Conservation (phyloP, 768 basidiomycete genomes). For the Hypsizygus marmoreus region DNA sequence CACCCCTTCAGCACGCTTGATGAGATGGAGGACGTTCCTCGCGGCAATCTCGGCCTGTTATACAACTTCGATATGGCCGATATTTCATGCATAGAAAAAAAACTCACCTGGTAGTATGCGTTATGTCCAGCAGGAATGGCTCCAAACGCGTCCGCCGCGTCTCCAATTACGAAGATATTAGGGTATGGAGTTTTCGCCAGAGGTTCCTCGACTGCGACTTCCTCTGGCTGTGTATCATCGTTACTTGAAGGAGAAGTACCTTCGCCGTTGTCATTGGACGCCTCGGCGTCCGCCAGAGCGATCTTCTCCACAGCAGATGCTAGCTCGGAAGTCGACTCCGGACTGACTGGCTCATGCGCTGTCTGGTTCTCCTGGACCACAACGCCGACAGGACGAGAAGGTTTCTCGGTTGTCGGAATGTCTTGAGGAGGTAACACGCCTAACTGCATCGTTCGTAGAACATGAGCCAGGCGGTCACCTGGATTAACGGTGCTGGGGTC, state of each 20-base stretch:
- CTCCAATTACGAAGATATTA: conserved; percentile 63
- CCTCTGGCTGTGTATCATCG: too few species aligned
- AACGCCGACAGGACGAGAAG: not conserved
- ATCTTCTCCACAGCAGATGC: conserved; percentile 22
- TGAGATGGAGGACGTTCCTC: conserved; percentile 51
- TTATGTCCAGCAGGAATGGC: conserved; percentile 63
- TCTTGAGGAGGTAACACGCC: conserved; percentile 20
- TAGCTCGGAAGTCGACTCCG: conserved; percentile 8
- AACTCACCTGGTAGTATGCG: conserved; percentile 48
- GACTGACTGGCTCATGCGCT: not conserved
- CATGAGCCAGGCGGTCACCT: conserved; percentile 40
- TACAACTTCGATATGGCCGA: not conserved
- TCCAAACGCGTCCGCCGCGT: conserved; percentile 65
- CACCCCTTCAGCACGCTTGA: conserved; percentile 25
- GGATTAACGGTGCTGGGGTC: conserved; percentile 42
- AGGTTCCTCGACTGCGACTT: conserved; percentile 5
- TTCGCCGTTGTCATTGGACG: not conserved
- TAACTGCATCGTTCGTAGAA: conserved; percentile 56
- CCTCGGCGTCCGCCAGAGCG: conserved; percentile 15
- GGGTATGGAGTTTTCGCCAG: conserved; percentile 39
- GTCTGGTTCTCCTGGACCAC: not conserved
- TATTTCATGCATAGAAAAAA: not conserved
- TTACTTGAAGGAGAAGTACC: not conserved
- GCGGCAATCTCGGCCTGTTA: conserved; percentile 50
- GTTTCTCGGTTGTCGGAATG: not conserved